phyloP scores from a whole-genome alignment of 768 basidiomycete genomes.

The Russula brevipes region DNA sequence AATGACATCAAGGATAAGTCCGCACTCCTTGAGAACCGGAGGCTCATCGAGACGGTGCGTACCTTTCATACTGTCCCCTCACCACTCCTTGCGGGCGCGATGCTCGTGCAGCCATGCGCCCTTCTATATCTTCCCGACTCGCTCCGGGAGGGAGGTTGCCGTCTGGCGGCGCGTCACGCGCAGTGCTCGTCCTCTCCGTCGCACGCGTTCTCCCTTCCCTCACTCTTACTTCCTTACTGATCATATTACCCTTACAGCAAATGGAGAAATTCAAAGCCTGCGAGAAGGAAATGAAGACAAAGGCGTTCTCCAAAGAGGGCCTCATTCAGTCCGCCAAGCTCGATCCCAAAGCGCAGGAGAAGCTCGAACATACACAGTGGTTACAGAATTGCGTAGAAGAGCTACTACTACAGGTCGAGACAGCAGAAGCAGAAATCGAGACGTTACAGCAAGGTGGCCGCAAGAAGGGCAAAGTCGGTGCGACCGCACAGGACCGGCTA shows the following conservation, averaged over 20 bases:
- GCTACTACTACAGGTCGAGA: conserved; percentile 87
- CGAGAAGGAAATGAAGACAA: conserved; percentile 99
- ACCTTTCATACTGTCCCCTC: conserved; percentile 9
- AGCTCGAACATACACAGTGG: conserved; percentile 85
- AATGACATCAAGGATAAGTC: conserved; percentile 99
- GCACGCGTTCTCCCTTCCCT: not conserved
- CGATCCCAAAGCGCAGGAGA: conserved; percentile 96
- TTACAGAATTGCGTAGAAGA: conserved; percentile 86
- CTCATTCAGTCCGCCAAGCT: conserved; percentile 89
- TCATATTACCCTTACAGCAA: conserved; percentile 60
- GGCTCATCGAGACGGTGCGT: conserved; percentile 93
- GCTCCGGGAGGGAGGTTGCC: not conserved
- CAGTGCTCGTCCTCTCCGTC: not conserved
- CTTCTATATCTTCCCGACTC: not conserved
- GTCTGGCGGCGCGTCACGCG: not conserved
- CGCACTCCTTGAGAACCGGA: conserved; percentile 84
- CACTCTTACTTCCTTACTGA: conserved; percentile 19
- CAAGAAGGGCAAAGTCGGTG: conserved; percentile 74
- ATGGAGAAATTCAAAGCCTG: conserved; percentile 99
- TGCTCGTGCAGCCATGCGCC: not conserved
- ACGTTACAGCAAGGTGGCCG: conserved; percentile 67
- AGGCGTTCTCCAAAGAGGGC: conserved; percentile 98
- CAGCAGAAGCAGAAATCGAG: conserved; percentile 93
- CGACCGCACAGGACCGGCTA: conserved; percentile 60
- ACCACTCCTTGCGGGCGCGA: not conserved